Evolutionary conservation across 2,329 filamentous ascomycete genomes (phyloP), one percentile per base, ranked within the genome.

Genomic region (Coniella lustricola): DNA sequence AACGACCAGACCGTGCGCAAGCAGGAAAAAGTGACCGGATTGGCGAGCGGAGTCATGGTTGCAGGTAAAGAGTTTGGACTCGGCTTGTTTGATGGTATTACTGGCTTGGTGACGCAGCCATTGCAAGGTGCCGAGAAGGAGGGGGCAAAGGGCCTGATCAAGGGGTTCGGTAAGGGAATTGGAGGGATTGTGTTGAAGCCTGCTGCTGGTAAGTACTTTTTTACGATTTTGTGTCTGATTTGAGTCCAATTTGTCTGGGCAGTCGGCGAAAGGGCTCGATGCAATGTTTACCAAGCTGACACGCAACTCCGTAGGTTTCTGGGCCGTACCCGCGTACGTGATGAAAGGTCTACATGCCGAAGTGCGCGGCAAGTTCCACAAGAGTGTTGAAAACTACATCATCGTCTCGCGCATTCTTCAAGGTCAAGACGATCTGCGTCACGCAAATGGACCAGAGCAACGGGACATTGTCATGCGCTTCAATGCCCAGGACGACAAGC

Each of bases 301-400:
- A 8, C 5, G 7, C 18, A 10, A 13, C 13, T 16, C 3, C n/a
- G 17, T 50, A 75, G 81, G 76, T 5, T 64, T 86, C 14, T 87
- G 81, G 78, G 79, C 79, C 1, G 66, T 94, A 3, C 87, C 88
- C 0, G 90, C 84, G 4, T 94, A 93, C 60, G 78, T 87, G 3
- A 85, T 90, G 73, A 87, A 90, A 62, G 90, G 90, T 2, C 73
- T 93, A 1, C 82, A 91, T 58, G 85, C 86, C 35, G 85, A 91
- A 62, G 74, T 93, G 46, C 76, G 82, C 53, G 88, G 84, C 54
- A 67, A 76, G 39, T 84, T 88, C 56, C 81, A 83, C 20, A 81
- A 76, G 38, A 87, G 80, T 53, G 81, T 88, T 16, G 74, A 87
- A 42, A 89, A 87, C 56, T 91, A 91, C 61, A 87, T 94, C 55